Conservation (phyloP, 2,329 filamentous ascomycete genomes). For the Phaeoacremonium minimum region DNA sequence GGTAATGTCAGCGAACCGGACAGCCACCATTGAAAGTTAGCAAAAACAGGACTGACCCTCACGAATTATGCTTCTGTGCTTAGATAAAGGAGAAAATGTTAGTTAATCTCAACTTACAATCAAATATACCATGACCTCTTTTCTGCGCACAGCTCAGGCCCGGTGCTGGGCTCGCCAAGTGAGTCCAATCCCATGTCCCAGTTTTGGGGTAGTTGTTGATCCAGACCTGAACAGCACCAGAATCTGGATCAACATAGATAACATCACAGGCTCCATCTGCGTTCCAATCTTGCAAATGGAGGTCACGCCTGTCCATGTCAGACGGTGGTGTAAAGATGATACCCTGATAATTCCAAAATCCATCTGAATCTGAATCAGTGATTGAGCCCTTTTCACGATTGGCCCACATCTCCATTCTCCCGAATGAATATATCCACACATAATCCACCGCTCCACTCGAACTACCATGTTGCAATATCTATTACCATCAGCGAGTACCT, state of each 20-base stretch:
- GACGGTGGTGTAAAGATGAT: no score
- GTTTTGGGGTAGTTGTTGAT: slow-evolving; percentile 1
- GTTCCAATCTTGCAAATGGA: slow-evolving; percentile 31
- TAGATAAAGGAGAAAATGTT: no score
- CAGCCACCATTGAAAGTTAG: no score
- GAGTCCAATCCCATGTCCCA: slow-evolving; percentile 1
- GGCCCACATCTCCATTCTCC: no score
- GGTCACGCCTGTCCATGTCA: slow-evolving; percentile 16
- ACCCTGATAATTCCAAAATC: no score
- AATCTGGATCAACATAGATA: slow-evolving; percentile 20
- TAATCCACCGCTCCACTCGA: slow-evolving; percentile 16
- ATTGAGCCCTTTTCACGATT: no score
- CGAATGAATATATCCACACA: slow-evolving; percentile 13
- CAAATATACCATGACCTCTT: slow-evolving; percentile 17
- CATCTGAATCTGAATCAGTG: no score
- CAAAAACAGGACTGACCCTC: no score
- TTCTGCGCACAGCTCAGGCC: slow-evolving; percentile 15
- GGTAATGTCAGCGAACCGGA: slow-evolving; percentile 25
- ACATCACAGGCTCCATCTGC: slow-evolving; percentile 29
- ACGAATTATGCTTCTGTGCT: no score
- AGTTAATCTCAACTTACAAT: no score
- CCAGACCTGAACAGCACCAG: slow-evolving; percentile 13
- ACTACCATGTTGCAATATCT: slow-evolving; percentile 23
- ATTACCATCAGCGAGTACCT: slow-evolving; percentile 17
- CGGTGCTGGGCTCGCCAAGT: slow-evolving; percentile 4